A percentile compares a stretch with the other conserved stretches of the same genome.
These are phyloP conservation scores for Boletus subcaerulescens DNA, from an alignment of 768 basidiomycete species.

Conservation along the genomic window DNA sequence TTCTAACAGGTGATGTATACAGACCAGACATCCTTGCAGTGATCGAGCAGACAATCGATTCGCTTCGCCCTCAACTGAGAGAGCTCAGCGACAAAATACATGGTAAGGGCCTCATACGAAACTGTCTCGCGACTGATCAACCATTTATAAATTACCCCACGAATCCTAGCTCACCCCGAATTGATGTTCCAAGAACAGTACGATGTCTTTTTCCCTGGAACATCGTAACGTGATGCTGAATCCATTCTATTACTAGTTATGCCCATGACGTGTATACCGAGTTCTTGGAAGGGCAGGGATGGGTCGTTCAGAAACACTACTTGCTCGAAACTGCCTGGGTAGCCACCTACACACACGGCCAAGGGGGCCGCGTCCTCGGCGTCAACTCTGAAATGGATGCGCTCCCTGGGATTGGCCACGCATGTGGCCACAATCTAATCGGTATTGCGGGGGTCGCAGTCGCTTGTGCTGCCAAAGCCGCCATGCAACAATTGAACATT, in stretches of 20 bases:
- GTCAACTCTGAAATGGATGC: conserved; percentile 80
- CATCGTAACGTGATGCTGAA: background rate
- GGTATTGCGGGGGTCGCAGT: conserved; percentile 73
- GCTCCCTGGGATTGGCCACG: conserved; percentile 58
- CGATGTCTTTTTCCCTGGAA: conserved; percentile 9
- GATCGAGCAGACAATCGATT: conserved; percentile 54
- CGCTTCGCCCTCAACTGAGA: conserved; percentile 54
- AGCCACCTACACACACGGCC: conserved; percentile 63
- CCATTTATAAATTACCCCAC: background rate
- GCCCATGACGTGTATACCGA: conserved; percentile 68
- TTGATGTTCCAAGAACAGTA: conserved; percentile 66
- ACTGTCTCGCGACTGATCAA: conserved; percentile 2
- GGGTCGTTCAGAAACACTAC: conserved; percentile 59
- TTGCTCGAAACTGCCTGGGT: conserved; percentile 74
- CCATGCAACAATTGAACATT: conserved; percentile 58
- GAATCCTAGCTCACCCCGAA: conserved; percentile 63
- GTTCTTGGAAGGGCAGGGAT: conserved; percentile 67
- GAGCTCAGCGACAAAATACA: conserved; percentile 72
- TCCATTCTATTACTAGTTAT: conserved; percentile 38
- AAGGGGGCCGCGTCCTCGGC: conserved; percentile 68
- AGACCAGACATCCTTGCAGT: conserved; percentile 57
- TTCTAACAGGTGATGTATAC: conserved; percentile 38
- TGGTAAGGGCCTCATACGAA: conserved; percentile 35
- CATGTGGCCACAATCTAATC: conserved; percentile 83
- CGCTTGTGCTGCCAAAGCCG: conserved; percentile 64